Evolutionary conservation across 768 basidiomycete species (phyloP), one percentile per base, ranked within the genome.

Genomic region (Pilatotrama ljubarskyi): DNA sequence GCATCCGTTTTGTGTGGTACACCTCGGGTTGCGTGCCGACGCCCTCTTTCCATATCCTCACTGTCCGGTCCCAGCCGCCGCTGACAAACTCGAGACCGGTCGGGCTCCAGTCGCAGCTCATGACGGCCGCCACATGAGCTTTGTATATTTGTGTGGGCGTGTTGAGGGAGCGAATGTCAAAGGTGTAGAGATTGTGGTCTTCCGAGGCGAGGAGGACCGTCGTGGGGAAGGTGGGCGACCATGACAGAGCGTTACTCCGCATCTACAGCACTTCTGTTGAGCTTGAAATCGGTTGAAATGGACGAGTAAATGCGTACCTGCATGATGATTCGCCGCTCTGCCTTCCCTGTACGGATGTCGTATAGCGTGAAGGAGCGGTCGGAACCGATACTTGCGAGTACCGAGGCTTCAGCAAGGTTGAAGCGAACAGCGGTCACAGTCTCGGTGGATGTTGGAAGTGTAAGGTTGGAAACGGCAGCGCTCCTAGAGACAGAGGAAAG

Each of bases 1-100:
- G 97, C 97, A 99, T 99, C 44, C 97, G 91, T 76, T 98, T 98
- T 15, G 95, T 96, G 73, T 98, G 96, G 70, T 98, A 99, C 7
- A 95, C 88, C 71, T 98, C 96, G 15, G 90, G 84, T 7, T 82
- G 80, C 29, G 84, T 84, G 0, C 95, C 95, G 41, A 81, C 84
- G 25, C 90, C 92, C 66, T 93, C 87, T 65, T 87, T 87, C 96
- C 96, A 99, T 72, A 98, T 84, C 59, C 95, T 80, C 44, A 98
- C 81, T 2, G 95, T 98, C 44, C 95, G 83, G 73, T 99, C 97
- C 88, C 96, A 98, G 2, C 93, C 91, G 11, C 97, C 97, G 62
- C 91, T 93, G 25, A 98, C 95, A 71, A 98, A 97, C 69, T 95
- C 95, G 35, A 88, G 80, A 11, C 97, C 97, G 0, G 95, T 98